Evolutionary conservation across 495 filamentous ascomycete species (phyloP).

Genomic region (Podospora pseudocomata): DNA sequence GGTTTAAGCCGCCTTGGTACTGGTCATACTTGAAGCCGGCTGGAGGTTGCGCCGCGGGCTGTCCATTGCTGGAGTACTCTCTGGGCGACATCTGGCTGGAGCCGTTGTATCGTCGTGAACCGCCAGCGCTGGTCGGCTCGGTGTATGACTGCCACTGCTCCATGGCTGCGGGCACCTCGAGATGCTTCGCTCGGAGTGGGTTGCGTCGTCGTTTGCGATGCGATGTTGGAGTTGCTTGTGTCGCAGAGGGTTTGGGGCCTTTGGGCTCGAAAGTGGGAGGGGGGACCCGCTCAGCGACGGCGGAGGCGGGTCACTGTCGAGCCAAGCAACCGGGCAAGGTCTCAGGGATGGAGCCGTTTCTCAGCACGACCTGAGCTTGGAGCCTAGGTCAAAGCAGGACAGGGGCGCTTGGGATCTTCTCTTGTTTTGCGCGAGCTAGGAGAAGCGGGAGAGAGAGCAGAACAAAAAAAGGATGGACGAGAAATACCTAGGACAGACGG

Average conservation of each 20-base stretch:
- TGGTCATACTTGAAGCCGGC: conserved; percentile 70
- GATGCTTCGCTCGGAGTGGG: background rate
- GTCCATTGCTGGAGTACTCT: conserved; percentile 37
- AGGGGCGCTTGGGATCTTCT: background rate
- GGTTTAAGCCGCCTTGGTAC: conserved; percentile 58
- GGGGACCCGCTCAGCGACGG: conserved; percentile 4
- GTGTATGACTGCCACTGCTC: conserved; percentile 55
- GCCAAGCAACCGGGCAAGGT: conserved; percentile 2
- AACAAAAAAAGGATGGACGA: background rate
- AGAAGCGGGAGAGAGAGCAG: background rate
- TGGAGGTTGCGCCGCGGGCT: conserved; percentile 42
- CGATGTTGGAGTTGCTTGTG: conserved; percentile 4
- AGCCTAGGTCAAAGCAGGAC: background rate
- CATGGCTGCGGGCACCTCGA: conserved; percentile 42
- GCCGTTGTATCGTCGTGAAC: conserved; percentile 50
- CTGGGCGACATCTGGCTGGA: conserved; percentile 43
- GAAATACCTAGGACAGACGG: background rate
- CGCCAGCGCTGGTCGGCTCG: conserved; percentile 41
- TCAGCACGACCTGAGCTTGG: background rate
- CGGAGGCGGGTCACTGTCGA: conserved; percentile 2
- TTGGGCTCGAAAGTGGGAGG: conserved; percentile 6
- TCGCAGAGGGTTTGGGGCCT: background rate
- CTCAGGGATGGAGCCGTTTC: conserved; percentile 7
- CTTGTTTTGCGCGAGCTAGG: background rate
- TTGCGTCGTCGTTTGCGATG: conserved; percentile 6